phyloP scores from a whole-genome alignment of 352 stramenopile genomes.

The Globisporangium emineosum region DNA sequence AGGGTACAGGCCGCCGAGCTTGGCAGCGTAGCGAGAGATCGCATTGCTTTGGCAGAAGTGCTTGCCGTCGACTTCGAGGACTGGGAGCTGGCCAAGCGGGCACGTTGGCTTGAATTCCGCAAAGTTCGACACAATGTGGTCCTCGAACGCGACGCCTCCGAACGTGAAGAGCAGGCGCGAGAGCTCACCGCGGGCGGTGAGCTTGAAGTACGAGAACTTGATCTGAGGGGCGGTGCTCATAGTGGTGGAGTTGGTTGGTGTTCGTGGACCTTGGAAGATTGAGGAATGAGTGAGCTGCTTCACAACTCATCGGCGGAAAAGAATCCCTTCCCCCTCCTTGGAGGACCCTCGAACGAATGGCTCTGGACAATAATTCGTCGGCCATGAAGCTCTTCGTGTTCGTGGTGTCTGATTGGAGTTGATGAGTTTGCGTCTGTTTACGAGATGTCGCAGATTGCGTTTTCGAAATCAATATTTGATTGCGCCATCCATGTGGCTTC shows the following conservation, averaged over 20 bases:
- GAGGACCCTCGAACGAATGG: background rate
- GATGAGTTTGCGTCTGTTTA: background rate
- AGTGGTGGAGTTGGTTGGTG: conserved; percentile 16
- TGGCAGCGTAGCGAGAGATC: conserved; percentile 42
- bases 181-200: conserved; percentile 40
- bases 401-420: background rate
- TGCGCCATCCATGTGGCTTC: background rate
- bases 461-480: background rate
- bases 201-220: conserved; percentile 68
- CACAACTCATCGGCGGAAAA: conserved; percentile 17
- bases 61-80: conserved; percentile 36
- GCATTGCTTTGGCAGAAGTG: conserved; percentile 37
- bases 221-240: conserved; percentile 19
- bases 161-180: conserved; percentile 44
- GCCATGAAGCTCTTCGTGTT: background rate
- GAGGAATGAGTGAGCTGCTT: background rate
- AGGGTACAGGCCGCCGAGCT: conserved; percentile 33
- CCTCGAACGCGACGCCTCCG: conserved; percentile 34
- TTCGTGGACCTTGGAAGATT: conserved; percentile 4
- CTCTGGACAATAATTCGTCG: background rate
- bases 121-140: conserved; percentile 35
- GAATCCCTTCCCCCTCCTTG: background rate
- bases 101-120: conserved; percentile 31
- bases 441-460: no score
- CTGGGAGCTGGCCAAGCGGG: conserved; percentile 38